Evolutionary conservation across 2,329 filamentous ascomycete species (phyloP), one percentile per base, ranked within the genome.

Genomic region (Fusarium euwallaceae): DNA sequence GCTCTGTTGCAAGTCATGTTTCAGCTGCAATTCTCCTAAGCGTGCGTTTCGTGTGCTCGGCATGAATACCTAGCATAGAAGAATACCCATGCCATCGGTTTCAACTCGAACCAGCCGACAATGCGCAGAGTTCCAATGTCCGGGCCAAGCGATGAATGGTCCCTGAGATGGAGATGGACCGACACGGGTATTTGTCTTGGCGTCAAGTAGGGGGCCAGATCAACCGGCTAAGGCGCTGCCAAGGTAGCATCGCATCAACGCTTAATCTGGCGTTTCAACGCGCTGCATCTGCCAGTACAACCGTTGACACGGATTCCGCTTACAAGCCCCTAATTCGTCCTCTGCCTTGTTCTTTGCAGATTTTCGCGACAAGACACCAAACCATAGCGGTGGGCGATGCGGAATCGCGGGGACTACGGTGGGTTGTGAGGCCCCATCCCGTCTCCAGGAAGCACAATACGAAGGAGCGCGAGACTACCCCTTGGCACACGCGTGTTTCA

Each of bases 211-310:
- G 62, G 51, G 32, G 34, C 53, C 39, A 70, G 59, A 70, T 70
- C 67, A 77, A 66, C 66, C 53, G 64, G 61, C 69, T 71, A 72
- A 75, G 71, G 66, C 66, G 72, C 66, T 72, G 75, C 71, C 69
- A 78, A 76, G 75, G 76, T 78, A 64, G 72, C 74, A 78, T 78
- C 66, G 70, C 77, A 78, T 73, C 64, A 70, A 76, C 61, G 72
- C 70, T 76, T 78, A 71, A 72, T 78, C 74, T 74, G 67, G 72
- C 65, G 64, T 78, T 68, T 71, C 69, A 65, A 62, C 37, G 64
- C 65, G 60, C 70, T 71, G 70, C 55, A 73, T 48, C 65, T 72
- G 60, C 55, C 68, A 64, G 62, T 37, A 14, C 45, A 67, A 53
- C 53, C 53, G 48, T 62, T 69, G 69, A 43, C 53, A 56, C 27